Base-by-base conservation (phyloP, 2,329 filamentous ascomycete genomes). In the Diplodia intermedia region DNA sequence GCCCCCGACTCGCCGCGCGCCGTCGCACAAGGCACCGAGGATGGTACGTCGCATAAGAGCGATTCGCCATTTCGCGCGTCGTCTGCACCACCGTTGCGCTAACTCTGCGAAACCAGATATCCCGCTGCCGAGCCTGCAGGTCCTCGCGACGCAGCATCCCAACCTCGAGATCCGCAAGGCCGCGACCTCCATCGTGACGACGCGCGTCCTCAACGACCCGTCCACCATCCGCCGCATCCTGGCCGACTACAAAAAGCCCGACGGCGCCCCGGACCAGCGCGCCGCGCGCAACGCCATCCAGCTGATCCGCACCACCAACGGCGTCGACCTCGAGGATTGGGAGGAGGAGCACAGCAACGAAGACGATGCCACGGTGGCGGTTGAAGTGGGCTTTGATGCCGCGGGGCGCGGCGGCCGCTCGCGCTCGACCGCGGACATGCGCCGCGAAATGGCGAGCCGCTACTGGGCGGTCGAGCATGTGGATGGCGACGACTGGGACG, bases 1-100 rank as follows among this genome's bases (percentile, higher is more conserved):
- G 86, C 88, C 69, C 88, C 88, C 43, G 89, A 90, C 75, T 87
- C 90, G 62, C 87, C 66, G 67, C 47, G 63, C 66, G 47, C 60
- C 50, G 18, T 66, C 26, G 69, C 69, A 23, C 69, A 93, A 76
- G 88, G 90, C 29, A 91, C 90, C 2, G 90, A 93, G 74, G 90
- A 93, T 74, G 86, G 81, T 81, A 74, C 77, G 77, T 47, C 75
- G 36, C 11, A 38, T 38, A 14, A 38, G 26, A 26, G 26, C 36
- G 9, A 38, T 23, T 77, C 74, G 26, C 26, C 26, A 26, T 26
- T 26, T 26, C 26, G 26, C 26, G 26, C 3, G 2, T 26, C 26
- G 26, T 18, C 79, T 84, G 43, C 60, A 76, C 78, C 31, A 74
- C 73, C 73, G 62, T 65, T 36, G 31, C 47, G 15, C 61, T 53